Base-by-base conservation (phyloP, 1,139 yeast species). In the Pichia sp. region DNA sequence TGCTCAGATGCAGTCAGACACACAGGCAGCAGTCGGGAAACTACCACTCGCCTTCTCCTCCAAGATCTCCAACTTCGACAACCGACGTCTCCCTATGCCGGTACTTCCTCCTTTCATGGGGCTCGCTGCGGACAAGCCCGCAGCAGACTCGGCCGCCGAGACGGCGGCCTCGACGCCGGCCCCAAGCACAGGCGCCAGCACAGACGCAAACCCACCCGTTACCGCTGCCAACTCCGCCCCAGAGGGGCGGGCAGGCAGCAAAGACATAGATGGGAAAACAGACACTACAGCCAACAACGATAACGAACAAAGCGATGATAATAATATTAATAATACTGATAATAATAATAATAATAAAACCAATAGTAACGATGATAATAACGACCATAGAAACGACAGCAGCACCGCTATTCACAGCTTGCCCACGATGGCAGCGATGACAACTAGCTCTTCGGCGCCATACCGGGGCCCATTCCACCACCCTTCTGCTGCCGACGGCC, bases 21-120 rank as follows among this genome's bases (percentile, higher is more conserved):
- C 30, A 11, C 44, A 41, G 26, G 34, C 29, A 13, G 40, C 40
- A 10, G 15, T 11, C 7, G 40, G 15, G 40, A 36, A 36, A 13
- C 10, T 15, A 5, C 15, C 30, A 10, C 30, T 26, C n/a, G n/a
- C 41, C 19, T 46, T 46, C 29, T 40, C 47, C 11, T 45, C 47
- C 42, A 46, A 32, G 16, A 16, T 34, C 10, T 30, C 52, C 7
- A 50, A 34, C 30, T 50, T 50, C 26, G 52, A 50, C 19, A 44
- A 50, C 32, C 31, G 52, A 13, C 48, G 45, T 50, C 48, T 50
- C 6, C 52, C 52, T 4, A 16, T 50, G 26, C 52, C 52, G 11
- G 51, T 48, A 6, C 23, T 31, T 11, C 45, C 45, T 4, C 26
- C 51, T 2, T 41, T 48, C 15, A 8, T 42, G 11, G 45, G 36